Evolutionary conservation across 148 eudicot genomes (phyloP), one percentile per base, ranked within the genome.

Genomic region (Camellia lanceoleosa): DNA sequence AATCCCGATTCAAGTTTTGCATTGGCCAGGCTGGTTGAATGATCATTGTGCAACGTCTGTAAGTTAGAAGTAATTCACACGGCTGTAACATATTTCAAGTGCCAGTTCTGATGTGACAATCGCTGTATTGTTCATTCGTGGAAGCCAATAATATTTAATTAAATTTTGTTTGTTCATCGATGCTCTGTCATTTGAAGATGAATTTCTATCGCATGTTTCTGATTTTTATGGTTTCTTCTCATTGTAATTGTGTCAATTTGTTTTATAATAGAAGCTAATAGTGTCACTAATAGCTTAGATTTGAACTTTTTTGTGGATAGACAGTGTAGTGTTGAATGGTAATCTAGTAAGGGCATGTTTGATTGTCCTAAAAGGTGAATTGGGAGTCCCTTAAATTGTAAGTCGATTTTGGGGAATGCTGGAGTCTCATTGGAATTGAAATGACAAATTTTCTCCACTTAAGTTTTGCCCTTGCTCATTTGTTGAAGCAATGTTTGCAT

Each of bases 1-100:
- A 91, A 86, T 87, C 88, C 88, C 5, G 86, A 85, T 55, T 83
- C 83, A n/a, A 81, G 62, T 81, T 95, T 92, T 83, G 94, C 94
- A 2, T 80, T 95, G 79, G 92, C 85, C 76, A 90, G 97, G 78
- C 94, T 91, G 30, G 59, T 78, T 23, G 81, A 68, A 78, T 86
- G 86, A 84, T 82, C 54, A 1, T 38, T 63, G 58, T 18, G 59
- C 9, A 0, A 64, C 42, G 46, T 64, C 23, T 23, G 79, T 63
- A 3, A 64, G 71, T 54, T 20, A 5, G 20, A 20, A 47, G 15
- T 23, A 11, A 38, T 38, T 54, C 46, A 55, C 47, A 30, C 47
- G 14, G 64, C 19, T 56, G 5, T 19, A 19, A n/a, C 73, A 47
- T 70, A 11, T 47, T 52, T 12, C 59, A 73, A 73, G 62, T 73